Base-by-base conservation (phyloP, 1,284 basidiomycete genomes). In the Sporisorium iseilematis-ciliati region DNA sequence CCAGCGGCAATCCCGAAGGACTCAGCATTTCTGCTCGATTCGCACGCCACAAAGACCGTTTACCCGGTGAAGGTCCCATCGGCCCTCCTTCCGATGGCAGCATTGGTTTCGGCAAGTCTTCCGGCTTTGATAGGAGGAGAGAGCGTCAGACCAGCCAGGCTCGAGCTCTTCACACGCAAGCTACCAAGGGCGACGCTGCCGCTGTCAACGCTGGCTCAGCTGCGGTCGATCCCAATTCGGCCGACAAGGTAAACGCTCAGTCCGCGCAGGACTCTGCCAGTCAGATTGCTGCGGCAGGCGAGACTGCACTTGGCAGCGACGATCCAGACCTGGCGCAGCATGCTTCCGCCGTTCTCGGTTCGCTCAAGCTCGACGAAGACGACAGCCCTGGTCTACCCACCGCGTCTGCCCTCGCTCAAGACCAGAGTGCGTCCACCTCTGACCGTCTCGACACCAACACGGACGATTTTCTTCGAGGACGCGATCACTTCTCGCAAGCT, bases 31-130 rank as follows among this genome's bases (percentile, higher is more conserved):
- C 71, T 10, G 72, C 72, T 42, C 51, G 65, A 10, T 78, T 78
- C 41, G 76, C 62, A 5, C 73, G 76, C n/a, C 64, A 65, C 59
- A 76, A 80, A 35, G 79, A 82, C 18, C 68, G 78, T 26, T 38
- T 65, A 20, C 78, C 80, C 2, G 78, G 81, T n/a, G 81, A 80
- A 46, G 79, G 79, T 25, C 81, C 81, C 42, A 80, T 81, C 49
- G 79, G 79, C 11, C 79, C 79, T 12, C 73, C 79, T 38, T 71
- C 79, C 25, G 81, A 82, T 43, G 75, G 75, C 53, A 81, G 78
- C 56, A 78, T 75, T 20, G 81, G 81, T 50, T 82, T 82, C 57
- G 72, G 63, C 59, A 81, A 78, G 46, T 77, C 78, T 2, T 41
- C 75, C 18, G 72, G 68, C 23, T 73, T 74, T 23, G 80, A 79